Evolutionary conservation across 2,329 filamentous ascomycete species (phyloP).

Genomic region (Chaetomium strumarium): DNA sequence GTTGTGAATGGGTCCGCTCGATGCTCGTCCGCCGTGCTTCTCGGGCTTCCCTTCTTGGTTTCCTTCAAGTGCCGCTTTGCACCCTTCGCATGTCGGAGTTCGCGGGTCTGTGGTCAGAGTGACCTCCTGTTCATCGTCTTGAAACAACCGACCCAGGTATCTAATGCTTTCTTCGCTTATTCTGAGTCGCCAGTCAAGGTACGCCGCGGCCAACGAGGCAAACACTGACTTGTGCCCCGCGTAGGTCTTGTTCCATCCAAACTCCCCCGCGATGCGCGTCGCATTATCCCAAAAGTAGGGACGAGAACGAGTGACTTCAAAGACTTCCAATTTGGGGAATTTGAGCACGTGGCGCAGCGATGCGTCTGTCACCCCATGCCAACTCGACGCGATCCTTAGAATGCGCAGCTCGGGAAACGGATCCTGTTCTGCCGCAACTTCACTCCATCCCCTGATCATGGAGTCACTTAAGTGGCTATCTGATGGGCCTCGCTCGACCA

Average conservation of each 20-base stretch:
- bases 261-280: neutral
- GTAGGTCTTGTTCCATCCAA: neutral
- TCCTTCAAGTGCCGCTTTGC: neutral
- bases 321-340: conserved; percentile 41
- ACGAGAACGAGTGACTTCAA: conserved; percentile 25
- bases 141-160: neutral
- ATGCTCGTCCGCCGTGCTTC: neutral
- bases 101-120: neutral
- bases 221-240: neutral
- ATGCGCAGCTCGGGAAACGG: conserved; percentile 44
- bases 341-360: conserved; percentile 37
- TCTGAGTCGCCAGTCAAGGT: neutral
- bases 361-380: conserved; percentile 26
- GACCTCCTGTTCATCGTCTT: neutral
- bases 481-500: neutral
- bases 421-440: conserved; percentile 24
- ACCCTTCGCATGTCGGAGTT: neutral
- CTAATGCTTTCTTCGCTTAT: neutral
- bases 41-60: too few relatives aligned
- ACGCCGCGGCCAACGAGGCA: conserved; percentile 5
- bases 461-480: conserved; percentile 34
- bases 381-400: conserved; percentile 34
- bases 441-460: conserved; percentile 42
- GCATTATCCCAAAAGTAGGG: neutral
- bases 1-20: neutral